Evolutionary conservation across 345 rosid genomes (phyloP).

Genomic region (Eutrema heterophyllum): DNA sequence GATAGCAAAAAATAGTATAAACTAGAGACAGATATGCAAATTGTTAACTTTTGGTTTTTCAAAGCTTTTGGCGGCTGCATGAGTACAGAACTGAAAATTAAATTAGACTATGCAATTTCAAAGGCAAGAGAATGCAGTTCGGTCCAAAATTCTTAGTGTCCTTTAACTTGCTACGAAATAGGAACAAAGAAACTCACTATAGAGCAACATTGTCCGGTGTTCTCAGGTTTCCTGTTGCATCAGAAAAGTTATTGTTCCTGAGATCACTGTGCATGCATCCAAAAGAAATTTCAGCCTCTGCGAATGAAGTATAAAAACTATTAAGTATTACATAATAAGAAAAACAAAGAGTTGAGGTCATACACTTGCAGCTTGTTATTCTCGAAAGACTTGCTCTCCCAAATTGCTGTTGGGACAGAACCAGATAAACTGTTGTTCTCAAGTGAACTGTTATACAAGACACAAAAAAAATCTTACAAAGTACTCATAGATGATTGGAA

Average conservation of each 20-base stretch:
- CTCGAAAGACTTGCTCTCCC: slow-evolving; percentile 51
- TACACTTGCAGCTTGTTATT: slow-evolving; percentile 51
- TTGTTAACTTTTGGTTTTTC: no score
- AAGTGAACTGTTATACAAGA: slow-evolving; percentile 52
- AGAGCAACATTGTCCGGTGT: slow-evolving; percentile 65
- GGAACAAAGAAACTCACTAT: slow-evolving; percentile 40
- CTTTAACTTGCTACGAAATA: neutral
- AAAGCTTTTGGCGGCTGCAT: neutral
- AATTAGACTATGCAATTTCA: neutral
- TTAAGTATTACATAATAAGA: neutral
- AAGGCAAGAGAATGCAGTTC: neutral
- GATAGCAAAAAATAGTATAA: neutral
- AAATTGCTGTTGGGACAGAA: slow-evolving; percentile 46
- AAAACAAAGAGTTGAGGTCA: slow-evolving; percentile 26
- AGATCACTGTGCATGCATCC: slow-evolving; percentile 58
- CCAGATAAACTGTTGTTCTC: slow-evolving; percentile 67
- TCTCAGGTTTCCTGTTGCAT: slow-evolving; percentile 46
- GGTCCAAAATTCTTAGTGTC: no score
- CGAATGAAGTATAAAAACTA: neutral
- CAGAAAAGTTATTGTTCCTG: slow-evolving; percentile 66
- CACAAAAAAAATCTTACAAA: neutral
- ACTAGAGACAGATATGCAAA: neutral
- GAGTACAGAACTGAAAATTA: neutral
- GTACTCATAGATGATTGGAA: neutral
- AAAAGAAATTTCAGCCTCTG: slow-evolving; percentile 19